phyloP scores from a whole-genome alignment of 1,284 basidiomycete genomes.

The Microbotryum violaceum region DNA sequence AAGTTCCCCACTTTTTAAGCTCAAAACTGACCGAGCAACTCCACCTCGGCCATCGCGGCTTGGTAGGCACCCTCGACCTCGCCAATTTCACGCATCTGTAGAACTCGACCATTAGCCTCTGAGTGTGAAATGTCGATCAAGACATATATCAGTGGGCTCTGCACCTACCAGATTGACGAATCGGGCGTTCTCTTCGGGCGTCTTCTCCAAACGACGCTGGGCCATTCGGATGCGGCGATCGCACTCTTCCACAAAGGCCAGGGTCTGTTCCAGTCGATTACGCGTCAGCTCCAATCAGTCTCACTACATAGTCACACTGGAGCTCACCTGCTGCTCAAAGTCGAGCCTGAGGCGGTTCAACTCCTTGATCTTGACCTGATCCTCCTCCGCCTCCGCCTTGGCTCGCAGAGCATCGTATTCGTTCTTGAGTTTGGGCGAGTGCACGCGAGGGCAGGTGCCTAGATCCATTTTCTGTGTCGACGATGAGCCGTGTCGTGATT shows the following conservation, averaged over 20 bases:
- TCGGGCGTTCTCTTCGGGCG: slow-evolving; percentile 97
- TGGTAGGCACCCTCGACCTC: slow-evolving; percentile 98
- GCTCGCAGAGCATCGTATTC: slow-evolving; percentile 76
- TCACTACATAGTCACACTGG: background rate
- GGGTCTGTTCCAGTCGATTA: slow-evolving; percentile 48
- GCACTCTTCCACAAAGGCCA: slow-evolving; percentile 94
- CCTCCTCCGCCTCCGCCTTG: slow-evolving; percentile 43
- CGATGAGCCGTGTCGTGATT: background rate
- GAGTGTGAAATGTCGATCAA: background rate
- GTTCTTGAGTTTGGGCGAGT: slow-evolving; percentile 87
- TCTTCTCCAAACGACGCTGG: slow-evolving; percentile 93
- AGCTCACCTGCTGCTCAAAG: slow-evolving; percentile 28
- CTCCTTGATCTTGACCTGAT: slow-evolving; percentile 25
- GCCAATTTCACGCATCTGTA: slow-evolving; percentile 94
- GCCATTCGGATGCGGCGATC: slow-evolving; percentile 90
- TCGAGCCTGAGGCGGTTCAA: slow-evolving; percentile 38
- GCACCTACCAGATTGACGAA: slow-evolving; percentile 78
- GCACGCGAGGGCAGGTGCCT: slow-evolving; percentile 93
- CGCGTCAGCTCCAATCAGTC: background rate
- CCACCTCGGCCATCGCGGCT: slow-evolving; percentile 96
- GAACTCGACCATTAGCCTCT: background rate
- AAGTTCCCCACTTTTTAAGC: background rate
- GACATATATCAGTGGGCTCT: background rate
- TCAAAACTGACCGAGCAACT: slow-evolving; percentile 63
- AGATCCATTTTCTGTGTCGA: slow-evolving; percentile 91